Evolutionary conservation across 1,284 basidiomycete genomes (phyloP).

Genomic region (Vanrija pseudolonga): DNA sequence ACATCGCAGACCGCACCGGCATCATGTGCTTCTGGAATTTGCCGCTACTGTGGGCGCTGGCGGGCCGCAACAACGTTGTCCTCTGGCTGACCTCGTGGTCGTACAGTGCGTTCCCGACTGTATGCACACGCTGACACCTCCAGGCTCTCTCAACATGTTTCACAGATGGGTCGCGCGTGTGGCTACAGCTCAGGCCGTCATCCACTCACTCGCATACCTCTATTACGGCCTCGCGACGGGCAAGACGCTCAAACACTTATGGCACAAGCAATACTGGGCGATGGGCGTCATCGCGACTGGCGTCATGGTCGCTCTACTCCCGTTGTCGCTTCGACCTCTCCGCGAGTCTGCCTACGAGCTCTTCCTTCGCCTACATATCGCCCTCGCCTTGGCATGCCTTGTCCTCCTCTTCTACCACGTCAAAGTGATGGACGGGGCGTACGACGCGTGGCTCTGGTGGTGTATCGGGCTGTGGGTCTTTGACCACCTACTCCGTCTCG

Average conservation of each 20-base stretch:
- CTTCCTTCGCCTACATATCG: slow-evolving; percentile 26
- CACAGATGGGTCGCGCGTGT: slow-evolving; percentile 24
- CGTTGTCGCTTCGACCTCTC: slow-evolving; percentile 19
- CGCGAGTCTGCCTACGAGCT: slow-evolving; percentile 21
- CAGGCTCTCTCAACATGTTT: slow-evolving; percentile 14
- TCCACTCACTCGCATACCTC: slow-evolving; percentile 13
- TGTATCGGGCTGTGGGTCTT: slow-evolving; percentile 23
- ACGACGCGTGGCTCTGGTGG: slow-evolving; percentile 19
- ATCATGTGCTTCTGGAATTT: slow-evolving; percentile 26
- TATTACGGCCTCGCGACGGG: neutral
- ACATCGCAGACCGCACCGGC: slow-evolving; percentile 19
- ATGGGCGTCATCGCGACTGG: slow-evolving; percentile 19
- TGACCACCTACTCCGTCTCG: neutral
- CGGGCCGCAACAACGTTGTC: slow-evolving; percentile 23
- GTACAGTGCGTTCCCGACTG: neutral
- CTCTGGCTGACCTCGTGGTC: slow-evolving; percentile 30
- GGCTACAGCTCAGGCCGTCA: slow-evolving; percentile 16
- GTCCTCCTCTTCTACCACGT: slow-evolving; percentile 22
- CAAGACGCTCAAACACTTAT: slow-evolving; percentile 6
- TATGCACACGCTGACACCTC: neutral
- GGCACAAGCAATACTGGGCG: neutral
- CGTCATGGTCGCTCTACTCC: slow-evolving; percentile 12
- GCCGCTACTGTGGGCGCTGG: slow-evolving; percentile 19
- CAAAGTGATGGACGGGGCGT: slow-evolving; percentile 14
- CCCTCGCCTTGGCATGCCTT: slow-evolving; percentile 18